These are phyloP conservation scores for Persicaria maculosa DNA, from an alignment of 148 eudicot genomes.

Conservation along the genomic window DNA sequence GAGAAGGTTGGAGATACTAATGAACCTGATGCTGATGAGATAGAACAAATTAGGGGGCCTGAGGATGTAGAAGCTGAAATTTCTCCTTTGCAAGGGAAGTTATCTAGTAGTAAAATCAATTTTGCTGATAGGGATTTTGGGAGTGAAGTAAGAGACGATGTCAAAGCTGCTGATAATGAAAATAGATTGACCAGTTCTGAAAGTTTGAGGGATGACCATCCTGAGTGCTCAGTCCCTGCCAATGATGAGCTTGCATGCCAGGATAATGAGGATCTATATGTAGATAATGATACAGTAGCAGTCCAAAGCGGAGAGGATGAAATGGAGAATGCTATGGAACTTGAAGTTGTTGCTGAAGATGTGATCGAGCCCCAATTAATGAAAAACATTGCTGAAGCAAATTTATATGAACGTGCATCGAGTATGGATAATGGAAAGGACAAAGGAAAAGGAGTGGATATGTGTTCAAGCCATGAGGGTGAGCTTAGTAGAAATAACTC, in stretches of 20 bases:
- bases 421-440: slow-evolving; percentile 34
- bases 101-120: slow-evolving; percentile 21
- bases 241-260: slow-evolving; percentile 15
- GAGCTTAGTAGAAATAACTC: slow-evolving; percentile 25
- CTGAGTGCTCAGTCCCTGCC: slow-evolving; percentile 15
- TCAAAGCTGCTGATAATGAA: slow-evolving; percentile 18
- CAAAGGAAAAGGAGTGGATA: slow-evolving; percentile 66
- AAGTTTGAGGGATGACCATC: slow-evolving; percentile 14
- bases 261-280: slow-evolving; percentile 23
- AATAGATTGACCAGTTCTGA: slow-evolving; percentile 10
- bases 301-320: slow-evolving; percentile 15
- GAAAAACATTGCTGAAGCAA: slow-evolving; percentile 22
- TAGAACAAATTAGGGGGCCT: slow-evolving; percentile 18
- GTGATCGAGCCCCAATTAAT: slow-evolving; percentile 22
- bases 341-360: slow-evolving; percentile 28
- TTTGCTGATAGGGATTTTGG: slow-evolving; percentile 18
- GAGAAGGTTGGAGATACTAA: slow-evolving; percentile 21
- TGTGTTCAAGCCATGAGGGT: slow-evolving; percentile 31
- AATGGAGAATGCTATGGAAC: slow-evolving; percentile 21
- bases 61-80: slow-evolving; percentile 20
- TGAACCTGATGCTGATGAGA: slow-evolving; percentile 23
- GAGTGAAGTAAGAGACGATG: slow-evolving; percentile 15
- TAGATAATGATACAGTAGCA: slow-evolving; percentile 12
- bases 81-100: slow-evolving; percentile 19
- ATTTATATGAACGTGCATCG: slow-evolving; percentile 24